phyloP scores from a whole-genome alignment of 129 eudicot species.

The Centaurea solstitialis region DNA sequence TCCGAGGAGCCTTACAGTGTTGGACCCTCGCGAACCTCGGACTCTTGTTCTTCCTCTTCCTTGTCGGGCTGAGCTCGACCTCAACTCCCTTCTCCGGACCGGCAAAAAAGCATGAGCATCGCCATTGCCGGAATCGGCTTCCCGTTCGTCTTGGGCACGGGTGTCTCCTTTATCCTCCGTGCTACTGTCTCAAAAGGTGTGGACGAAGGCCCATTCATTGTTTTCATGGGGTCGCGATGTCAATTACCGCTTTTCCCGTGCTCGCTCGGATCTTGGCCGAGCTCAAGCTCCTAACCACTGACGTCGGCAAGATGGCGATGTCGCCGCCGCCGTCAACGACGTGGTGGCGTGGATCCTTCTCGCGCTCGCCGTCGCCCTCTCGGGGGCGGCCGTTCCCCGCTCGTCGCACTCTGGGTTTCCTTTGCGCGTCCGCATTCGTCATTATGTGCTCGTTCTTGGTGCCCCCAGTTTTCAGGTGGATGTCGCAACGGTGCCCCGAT shows the following conservation, averaged over 20 bases:
- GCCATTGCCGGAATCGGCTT: conserved; percentile 79
- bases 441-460: conserved; percentile 43
- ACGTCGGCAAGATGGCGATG: conserved; percentile 89
- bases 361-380: conserved; percentile 78
- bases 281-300: conserved; percentile 81
- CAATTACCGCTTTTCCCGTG: conserved; percentile 89
- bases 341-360: conserved; percentile 90
- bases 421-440: conserved; percentile 63
- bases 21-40: conserved; percentile 81
- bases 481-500: conserved; percentile 60
- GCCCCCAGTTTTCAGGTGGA: conserved; percentile 67
- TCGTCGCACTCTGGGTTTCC: conserved; percentile 78
- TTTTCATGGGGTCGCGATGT: conserved; percentile 90
- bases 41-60: conserved; percentile 73
- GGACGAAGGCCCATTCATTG: conserved; percentile 59
- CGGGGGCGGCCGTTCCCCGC: conserved; percentile 63
- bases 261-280: conserved; percentile 89
- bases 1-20: conserved; percentile 57
- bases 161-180: conserved; percentile 55
- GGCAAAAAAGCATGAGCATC: conserved; percentile 70
- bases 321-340: conserved; percentile 90
- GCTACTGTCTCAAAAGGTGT: conserved; percentile 46
- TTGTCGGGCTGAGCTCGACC: conserved; percentile 90
- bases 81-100: conserved; percentile 58
- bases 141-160: conserved; percentile 68